Base-by-base conservation (phyloP, 1,284 basidiomycete genomes). In the Rhizoctonia solani region DNA sequence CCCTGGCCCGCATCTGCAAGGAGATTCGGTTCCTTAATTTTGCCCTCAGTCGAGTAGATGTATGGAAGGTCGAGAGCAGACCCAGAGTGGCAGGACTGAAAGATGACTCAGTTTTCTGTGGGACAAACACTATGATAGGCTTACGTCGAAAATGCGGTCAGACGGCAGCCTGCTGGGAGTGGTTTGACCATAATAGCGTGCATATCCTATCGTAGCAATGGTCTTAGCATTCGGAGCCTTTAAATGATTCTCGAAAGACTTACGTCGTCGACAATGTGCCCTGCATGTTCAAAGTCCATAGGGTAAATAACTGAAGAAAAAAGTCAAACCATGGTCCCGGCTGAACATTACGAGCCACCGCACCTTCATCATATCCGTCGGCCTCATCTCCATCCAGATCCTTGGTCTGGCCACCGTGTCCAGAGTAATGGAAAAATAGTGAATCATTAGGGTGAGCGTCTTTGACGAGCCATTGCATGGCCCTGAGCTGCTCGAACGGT, bases 371-470 rank as follows among this genome's bases (percentile, higher is more conserved):
- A 69, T 76, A 73, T 8, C 80, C 81, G 72, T 83, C 81, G 29
- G 77, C 79, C 72, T 83, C 82, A 71, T 82, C 90, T 1, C 90
- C 90, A 72, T 89, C 81, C 6, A 75, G 68, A 75, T 93, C 91
- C 56, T 81, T 80, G 4, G 86, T 84, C 75, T 93, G 92, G 9
- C 90, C 91, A 11, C 93, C 93, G 73, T 95, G 92, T 2, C 93
- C 92, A 0, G 91, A 90, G 75, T 87, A 96, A 74, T 95, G 93
- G 83, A 96, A 93, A 82, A 96, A 95, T 41, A 96, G 79, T 0
- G 93, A 88, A 74, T 96, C 94, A 72, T 95, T 88, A 2, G 91
- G 87, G 52, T 80, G 77, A 14, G 93, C 93, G 71, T 82, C 88
- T 8, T 77, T 78, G 13, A 95, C 91, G n/a, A 97, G 84, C 94